Evolutionary conservation across 768 basidiomycete species (phyloP).

Genomic region (Saitozyma sp.): DNA sequence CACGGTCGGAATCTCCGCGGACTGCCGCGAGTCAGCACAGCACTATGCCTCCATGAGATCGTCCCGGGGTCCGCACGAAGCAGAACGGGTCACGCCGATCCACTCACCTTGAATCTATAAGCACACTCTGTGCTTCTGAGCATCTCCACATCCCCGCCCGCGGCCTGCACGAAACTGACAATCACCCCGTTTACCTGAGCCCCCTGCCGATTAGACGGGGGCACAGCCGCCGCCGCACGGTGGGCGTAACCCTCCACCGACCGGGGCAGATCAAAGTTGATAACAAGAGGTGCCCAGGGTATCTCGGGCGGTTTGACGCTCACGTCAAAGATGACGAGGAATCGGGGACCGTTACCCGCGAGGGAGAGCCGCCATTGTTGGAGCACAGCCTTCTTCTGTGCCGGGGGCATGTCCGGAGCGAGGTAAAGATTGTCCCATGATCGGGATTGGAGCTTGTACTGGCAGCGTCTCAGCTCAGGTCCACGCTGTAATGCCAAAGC

Average conservation of each 20-base stretch:
- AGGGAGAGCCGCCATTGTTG: constrained; percentile 65
- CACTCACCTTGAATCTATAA: constrained; percentile 60
- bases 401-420: constrained; percentile 52
- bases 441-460: constrained; percentile 78
- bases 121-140: constrained; percentile 97
- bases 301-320: constrained; percentile 88
- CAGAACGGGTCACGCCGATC: not conserved
- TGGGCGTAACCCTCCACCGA: constrained; percentile 93
- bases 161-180: constrained; percentile 95
- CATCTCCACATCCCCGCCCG: constrained; percentile 98
- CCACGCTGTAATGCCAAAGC: no score
- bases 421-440: constrained; percentile 85
- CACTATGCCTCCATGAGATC: not conserved
- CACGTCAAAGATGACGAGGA: constrained; percentile 90
- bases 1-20: constrained; percentile 42
- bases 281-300: constrained; percentile 83
- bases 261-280: constrained; percentile 75
- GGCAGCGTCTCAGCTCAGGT: not conserved
- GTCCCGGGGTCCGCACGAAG: not conserved
- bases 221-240: constrained; percentile 57
- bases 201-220: constrained; percentile 16
- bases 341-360: constrained; percentile 62
- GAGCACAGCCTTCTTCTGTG: constrained; percentile 28
- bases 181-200: constrained; percentile 73
- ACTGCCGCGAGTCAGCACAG: constrained; percentile 15